These are phyloP conservation scores for Neofusicoccum cordaticola DNA, from an alignment of 2,329 filamentous ascomycete genomes.

Conservation along the genomic window DNA sequence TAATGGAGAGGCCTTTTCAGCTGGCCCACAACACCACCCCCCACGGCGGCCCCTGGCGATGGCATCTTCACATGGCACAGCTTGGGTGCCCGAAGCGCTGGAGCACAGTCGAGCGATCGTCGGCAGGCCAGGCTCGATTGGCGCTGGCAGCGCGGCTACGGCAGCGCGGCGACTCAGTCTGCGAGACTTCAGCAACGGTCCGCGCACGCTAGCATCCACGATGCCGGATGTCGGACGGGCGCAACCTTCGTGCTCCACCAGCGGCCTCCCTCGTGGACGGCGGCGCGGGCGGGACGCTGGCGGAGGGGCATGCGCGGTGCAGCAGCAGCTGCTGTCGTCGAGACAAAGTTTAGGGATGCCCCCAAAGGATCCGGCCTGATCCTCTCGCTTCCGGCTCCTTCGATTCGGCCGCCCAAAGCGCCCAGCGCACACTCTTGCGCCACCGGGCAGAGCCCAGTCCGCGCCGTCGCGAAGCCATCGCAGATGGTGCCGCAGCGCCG, in stretches of 20 bases:
- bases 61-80: too few species aligned
- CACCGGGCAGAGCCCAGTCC: neutral
- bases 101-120: neutral
- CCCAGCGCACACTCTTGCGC: neutral
- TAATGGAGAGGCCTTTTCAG: neutral
- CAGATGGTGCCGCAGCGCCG: neutral
- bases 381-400: neutral
- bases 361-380: neutral
- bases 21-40: too few species aligned
- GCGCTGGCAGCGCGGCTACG: neutral
- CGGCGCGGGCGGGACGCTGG: neutral
- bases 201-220: neutral
- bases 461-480: neutral
- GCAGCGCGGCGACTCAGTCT: neutral
- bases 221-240: neutral
- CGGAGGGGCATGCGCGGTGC: neutral
- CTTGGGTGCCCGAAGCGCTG: neutral
- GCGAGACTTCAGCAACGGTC: neutral
- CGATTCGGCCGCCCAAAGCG: neutral
- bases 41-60: neutral
- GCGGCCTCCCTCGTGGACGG: neutral
- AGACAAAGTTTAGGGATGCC: conserved; percentile 4
- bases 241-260: neutral
- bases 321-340: neutral
- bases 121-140: neutral